phyloP scores from a whole-genome alignment of 371 early-diverging fungal genomes.

The Mortierella sp. region DNA sequence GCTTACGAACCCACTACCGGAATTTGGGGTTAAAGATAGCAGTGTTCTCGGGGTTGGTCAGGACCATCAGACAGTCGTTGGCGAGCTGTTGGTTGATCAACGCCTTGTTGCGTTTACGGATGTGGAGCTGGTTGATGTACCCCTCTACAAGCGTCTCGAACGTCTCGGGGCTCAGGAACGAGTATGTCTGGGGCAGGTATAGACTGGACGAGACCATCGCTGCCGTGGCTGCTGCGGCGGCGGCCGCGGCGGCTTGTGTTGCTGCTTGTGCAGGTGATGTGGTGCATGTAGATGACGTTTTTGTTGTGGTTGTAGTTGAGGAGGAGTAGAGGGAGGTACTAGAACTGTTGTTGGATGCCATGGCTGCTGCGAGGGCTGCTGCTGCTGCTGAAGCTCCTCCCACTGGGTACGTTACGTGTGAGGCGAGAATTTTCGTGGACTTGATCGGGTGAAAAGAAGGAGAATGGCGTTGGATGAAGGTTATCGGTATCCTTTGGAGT shows the following conservation, averaged over 20 bases:
- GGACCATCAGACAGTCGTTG: slow-evolving; percentile 54
- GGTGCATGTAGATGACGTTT: not conserved
- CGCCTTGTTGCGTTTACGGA: slow-evolving; percentile 58
- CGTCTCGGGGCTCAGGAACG: slow-evolving; percentile 49
- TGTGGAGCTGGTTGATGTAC: slow-evolving; percentile 54
- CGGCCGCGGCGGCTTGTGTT: slow-evolving; percentile 1
- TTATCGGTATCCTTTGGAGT: not conserved
- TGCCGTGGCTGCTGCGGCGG: slow-evolving; percentile 4
- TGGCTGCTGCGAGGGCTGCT: slow-evolving; percentile 8
- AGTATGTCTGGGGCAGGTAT: slow-evolving; percentile 48
- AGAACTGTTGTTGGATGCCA: slow-evolving; percentile 7
- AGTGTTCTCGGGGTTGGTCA: slow-evolving; percentile 57
- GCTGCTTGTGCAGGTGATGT: not conserved
- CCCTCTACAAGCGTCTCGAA: slow-evolving; percentile 56
- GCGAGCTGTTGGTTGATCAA: slow-evolving; percentile 56
- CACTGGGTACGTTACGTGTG: slow-evolving; percentile 3
- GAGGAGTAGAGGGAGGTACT: not conserved
- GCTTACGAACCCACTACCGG: slow-evolving; percentile 57
- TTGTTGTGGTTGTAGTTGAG: not conserved
- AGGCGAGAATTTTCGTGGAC: slow-evolving; percentile 21
- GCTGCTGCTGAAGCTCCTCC: slow-evolving; percentile 5
- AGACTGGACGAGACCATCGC: slow-evolving; percentile 21
- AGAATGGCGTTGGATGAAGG: not conserved
- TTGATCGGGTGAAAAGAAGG: not conserved
- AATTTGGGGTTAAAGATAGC: slow-evolving; percentile 58